Conservation (phyloP, 2,329 filamentous ascomycete species). For the Xylaria sp. region DNA sequence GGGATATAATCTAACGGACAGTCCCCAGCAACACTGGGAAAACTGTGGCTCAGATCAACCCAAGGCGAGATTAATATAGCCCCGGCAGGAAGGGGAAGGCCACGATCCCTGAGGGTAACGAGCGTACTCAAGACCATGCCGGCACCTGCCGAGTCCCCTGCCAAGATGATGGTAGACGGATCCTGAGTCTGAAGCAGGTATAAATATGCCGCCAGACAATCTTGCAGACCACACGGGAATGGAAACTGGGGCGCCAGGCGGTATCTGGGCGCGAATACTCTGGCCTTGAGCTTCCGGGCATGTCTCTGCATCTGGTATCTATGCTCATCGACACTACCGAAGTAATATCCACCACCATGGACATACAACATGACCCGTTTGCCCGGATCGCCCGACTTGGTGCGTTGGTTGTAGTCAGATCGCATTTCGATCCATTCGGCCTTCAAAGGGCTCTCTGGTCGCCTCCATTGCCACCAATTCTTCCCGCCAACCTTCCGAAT, state of each 20-base stretch:
- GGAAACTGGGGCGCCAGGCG: conserved; percentile 92
- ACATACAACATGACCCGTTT: conserved; percentile 91
- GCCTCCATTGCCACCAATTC: conserved; percentile 91
- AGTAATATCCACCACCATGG: conserved; percentile 94
- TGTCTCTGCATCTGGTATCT: conserved; percentile 98
- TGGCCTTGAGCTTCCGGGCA: conserved; percentile 90
- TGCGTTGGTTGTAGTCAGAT: conserved; percentile 78
- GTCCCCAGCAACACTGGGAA: conserved; percentile 83
- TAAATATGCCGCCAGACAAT: conserved; percentile 89
- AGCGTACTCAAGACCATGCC: conserved; percentile 88
- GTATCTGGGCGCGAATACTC: conserved; percentile 88
- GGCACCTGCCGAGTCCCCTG: conserved; percentile 92
- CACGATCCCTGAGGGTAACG: conserved; percentile 82
- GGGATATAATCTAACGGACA: conserved; percentile 89
- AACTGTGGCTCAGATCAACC: conserved; percentile 95
- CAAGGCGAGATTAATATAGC: conserved; percentile 93
- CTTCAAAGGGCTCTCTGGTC: conserved; percentile 71
- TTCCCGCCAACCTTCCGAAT: conserved; percentile 80
- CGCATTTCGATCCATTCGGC: conserved; percentile 99
- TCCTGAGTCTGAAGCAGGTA: conserved; percentile 81
- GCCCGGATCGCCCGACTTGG: conserved; percentile 66
- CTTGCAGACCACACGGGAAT: conserved; percentile 91
- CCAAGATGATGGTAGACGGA: conserved; percentile 83
- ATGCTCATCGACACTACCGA: conserved; percentile 95
- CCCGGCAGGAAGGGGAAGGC: conserved; percentile 85